These are phyloP conservation scores for Phytophthora meadii DNA, from an alignment of 352 stramenopile genomes.

Conservation along the genomic window DNA sequence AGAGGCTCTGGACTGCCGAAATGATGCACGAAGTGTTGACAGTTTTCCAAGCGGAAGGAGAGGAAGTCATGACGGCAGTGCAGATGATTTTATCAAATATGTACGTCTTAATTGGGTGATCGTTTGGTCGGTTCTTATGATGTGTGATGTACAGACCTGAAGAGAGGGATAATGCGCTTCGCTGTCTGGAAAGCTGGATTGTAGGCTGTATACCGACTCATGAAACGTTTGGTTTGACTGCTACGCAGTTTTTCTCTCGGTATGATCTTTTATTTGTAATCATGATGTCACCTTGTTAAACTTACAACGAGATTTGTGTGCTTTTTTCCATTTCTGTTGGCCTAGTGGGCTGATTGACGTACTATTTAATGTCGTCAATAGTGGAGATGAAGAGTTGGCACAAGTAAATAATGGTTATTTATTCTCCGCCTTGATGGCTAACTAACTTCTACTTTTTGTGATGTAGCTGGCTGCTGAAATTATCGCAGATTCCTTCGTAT, in stretches of 20 bases:
- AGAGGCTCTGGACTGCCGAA: constrained; percentile 29
- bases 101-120: constrained; percentile 29
- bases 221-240: constrained; percentile 57
- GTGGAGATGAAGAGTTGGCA: constrained; percentile 46
- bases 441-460: constrained; percentile 10
- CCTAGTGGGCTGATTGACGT: constrained; percentile 50
- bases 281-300: neutral
- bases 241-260: constrained; percentile 47
- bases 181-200: constrained; percentile 74
- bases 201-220: constrained; percentile 58
- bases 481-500: constrained; percentile 65
- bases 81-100: constrained; percentile 52
- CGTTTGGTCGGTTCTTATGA: constrained; percentile 4
- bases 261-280: neutral
- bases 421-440: neutral
- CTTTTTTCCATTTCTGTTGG: constrained; percentile 2
- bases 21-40: constrained; percentile 40
- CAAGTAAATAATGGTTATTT: constrained; percentile 36
- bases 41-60: constrained; percentile 47
- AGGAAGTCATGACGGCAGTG: constrained; percentile 50
- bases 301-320: constrained; percentile 1
- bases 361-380: constrained; percentile 43
- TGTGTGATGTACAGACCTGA: constrained; percentile 38
- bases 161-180: constrained; percentile 47
- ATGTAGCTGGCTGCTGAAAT: constrained; percentile 65